Conservation (phyloP, 257 asterid genomes). For the Buddleja alternifolia region DNA sequence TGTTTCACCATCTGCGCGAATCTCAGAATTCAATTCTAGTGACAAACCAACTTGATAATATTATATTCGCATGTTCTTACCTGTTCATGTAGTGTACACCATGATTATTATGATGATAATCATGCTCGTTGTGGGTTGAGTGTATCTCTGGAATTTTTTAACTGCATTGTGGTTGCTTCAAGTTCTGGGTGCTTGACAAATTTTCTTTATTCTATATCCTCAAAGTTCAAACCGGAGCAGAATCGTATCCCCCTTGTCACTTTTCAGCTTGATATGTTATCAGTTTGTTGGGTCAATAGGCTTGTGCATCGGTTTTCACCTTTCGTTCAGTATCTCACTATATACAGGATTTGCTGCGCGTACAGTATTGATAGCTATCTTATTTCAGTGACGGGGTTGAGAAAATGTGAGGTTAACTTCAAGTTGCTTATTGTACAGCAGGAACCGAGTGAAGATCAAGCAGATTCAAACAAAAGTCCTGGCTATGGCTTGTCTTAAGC, state of each 20-base stretch:
- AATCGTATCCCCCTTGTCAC: too few species aligned
- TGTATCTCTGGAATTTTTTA: neutral
- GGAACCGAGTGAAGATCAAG: constrained; percentile 37
- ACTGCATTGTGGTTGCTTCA: neutral
- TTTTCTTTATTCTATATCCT: neutral
- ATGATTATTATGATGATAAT: too few species aligned
- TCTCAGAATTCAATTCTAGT: too few species aligned
- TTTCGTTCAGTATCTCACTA: too few species aligned
- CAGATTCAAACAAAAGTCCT: constrained; percentile 15
- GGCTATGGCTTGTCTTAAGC: neutral
- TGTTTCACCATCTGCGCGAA: neutral
- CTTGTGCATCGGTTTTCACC: neutral
- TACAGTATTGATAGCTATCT: neutral
- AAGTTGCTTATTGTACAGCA: constrained; percentile 22
- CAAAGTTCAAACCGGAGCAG: neutral
- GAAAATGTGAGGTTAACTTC: neutral
- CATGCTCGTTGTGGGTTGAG: neutral
- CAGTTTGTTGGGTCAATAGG: neutral
- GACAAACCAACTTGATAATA: neutral
- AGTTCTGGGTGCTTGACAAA: neutral
- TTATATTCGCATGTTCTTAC: neutral
- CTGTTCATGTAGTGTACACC: neutral
- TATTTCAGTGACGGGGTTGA: neutral
- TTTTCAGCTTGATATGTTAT: too few species aligned
- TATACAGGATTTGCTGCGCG: neutral